Conservation (phyloP, 495 filamentous ascomycete genomes). For the Xylaria telfairii region DNA sequence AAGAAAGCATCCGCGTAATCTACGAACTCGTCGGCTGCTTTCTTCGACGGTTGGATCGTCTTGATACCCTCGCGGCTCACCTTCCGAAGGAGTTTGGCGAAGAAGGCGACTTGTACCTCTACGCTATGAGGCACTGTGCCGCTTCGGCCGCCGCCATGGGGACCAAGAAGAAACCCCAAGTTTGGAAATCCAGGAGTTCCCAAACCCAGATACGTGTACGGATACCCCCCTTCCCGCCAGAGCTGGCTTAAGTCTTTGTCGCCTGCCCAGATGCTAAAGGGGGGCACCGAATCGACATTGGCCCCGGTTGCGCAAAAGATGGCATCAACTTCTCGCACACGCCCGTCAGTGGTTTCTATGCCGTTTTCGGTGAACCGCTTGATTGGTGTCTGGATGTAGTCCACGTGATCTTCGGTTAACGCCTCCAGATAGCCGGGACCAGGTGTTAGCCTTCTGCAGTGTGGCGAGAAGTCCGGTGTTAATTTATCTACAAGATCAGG, state of each 20-base stretch:
- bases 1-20: slow-evolving; percentile 68
- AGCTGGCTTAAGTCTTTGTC: slow-evolving; percentile 55
- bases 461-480: slow-evolving; percentile 68
- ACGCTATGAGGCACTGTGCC: slow-evolving; percentile 60
- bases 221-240: slow-evolving; percentile 60
- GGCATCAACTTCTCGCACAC: slow-evolving; percentile 58
- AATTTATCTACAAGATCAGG: slow-evolving; percentile 61
- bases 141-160: slow-evolving; percentile 58
- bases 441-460: slow-evolving; percentile 73
- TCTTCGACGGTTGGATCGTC: slow-evolving; percentile 57
- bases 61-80: slow-evolving; percentile 67
- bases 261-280: slow-evolving; percentile 62
- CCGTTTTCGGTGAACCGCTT: slow-evolving; percentile 61
- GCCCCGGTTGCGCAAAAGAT: slow-evolving; percentile 75
- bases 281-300: slow-evolving; percentile 62
- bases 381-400: slow-evolving; percentile 64
- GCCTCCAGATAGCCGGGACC: slow-evolving; percentile 77
- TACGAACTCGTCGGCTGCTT: slow-evolving; percentile 67
- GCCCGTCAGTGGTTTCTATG: slow-evolving; percentile 61
- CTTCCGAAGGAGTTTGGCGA: slow-evolving; percentile 70
- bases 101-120: slow-evolving; percentile 63
- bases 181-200: slow-evolving; percentile 71
- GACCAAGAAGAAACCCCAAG: slow-evolving; percentile 64
- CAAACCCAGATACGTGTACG: slow-evolving; percentile 69
- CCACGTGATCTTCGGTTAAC: slow-evolving; percentile 66